Base-by-base conservation (phyloP, 768 basidiomycete species). In the Psilocybe subaeruginosa region DNA sequence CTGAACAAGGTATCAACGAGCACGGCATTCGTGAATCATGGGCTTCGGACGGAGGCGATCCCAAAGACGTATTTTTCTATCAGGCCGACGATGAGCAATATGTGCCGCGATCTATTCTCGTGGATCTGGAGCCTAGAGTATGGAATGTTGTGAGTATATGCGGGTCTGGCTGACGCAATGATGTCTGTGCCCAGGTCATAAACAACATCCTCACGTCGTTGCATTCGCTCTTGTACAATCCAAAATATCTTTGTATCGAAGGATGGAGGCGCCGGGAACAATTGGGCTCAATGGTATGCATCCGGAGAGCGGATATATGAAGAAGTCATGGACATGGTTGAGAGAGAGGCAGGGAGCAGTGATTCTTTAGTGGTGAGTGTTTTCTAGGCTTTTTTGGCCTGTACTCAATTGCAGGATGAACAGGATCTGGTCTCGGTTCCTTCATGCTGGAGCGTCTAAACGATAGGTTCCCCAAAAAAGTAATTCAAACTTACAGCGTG, bases 61-160 rank as follows among this genome's bases (percentile, higher is more conserved):
- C 97, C 67, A 99, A 99, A 72, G 97, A 99, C 76, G 97, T 97
- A 29, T 99, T 99, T 78, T 99, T 99, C 79, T 99, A 99, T 73
- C 97, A 99, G 74, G 97, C 97, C 14, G 97, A 99, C 73, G 97
- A 99, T 70, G 97, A 99, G 73, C 96, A 97, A 70, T 99, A 99
- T 75, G 96, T 99, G 61, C 97, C 97, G 2, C 86, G 97, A 54
- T 93, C 97, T 4, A 97, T 99, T 63, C 83, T 99, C 43, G 88
- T 99, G 62, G 97, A 99, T 76, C 84, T 97, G 23, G 97, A 99
- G 72, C 97, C 97, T 17, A 84, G 97, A 73, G 97, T 97, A 88
- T 79, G 48, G 16, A 35, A 6, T 6, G 45, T 17, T 8, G 3
- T 17, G 11, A 19, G 3, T 19, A 9, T 46, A 56, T 46, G 23